Evolutionary conservation across 139 green algal genomes (phyloP).

Genomic region (Nannochloris sp.): DNA sequence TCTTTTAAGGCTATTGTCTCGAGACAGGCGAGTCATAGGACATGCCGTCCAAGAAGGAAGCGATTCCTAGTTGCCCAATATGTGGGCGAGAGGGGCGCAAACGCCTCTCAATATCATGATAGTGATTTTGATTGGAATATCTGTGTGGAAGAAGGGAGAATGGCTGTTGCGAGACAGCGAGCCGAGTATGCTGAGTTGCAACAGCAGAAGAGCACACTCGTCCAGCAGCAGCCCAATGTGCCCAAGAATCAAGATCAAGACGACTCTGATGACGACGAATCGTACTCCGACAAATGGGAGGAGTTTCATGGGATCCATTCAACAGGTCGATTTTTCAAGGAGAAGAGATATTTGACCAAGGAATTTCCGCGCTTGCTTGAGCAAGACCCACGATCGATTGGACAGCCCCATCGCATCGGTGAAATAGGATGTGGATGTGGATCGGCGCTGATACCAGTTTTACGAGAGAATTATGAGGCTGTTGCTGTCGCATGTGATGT

Average conservation of each 20-base stretch:
- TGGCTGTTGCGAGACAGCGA: conserved; percentile 29
- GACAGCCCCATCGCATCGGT: not conserved
- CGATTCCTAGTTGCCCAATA: not conserved
- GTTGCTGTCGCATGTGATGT: not conserved
- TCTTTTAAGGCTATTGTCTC: too few species aligned
- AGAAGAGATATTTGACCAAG: conserved; percentile 2
- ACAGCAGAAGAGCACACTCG: not conserved
- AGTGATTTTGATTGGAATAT: conserved; percentile 52
- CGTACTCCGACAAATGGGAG: conserved; percentile 1
- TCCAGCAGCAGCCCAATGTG: not conserved
- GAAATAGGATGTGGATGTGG: not conserved
- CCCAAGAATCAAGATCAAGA: not conserved
- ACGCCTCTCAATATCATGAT: conserved; percentile 47
- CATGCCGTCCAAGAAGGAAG: not conserved
- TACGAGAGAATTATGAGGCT: conserved; percentile 13
- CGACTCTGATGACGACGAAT: not conserved
- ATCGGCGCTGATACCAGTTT: not conserved
- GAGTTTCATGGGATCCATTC: not conserved
- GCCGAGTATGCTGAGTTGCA: not conserved
- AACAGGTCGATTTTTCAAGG: conserved; percentile 4
- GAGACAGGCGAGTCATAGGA: too few species aligned
- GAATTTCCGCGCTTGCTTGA: not conserved
- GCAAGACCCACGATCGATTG: not conserved
- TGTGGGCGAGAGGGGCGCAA: not conserved
- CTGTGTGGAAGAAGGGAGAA: conserved; percentile 9